A percentile compares a stretch with the other conserved stretches of the same genome.
Evolutionary conservation across 2,329 filamentous ascomycete genomes (phyloP).

Genomic region (Orbilia brochopaga): DNA sequence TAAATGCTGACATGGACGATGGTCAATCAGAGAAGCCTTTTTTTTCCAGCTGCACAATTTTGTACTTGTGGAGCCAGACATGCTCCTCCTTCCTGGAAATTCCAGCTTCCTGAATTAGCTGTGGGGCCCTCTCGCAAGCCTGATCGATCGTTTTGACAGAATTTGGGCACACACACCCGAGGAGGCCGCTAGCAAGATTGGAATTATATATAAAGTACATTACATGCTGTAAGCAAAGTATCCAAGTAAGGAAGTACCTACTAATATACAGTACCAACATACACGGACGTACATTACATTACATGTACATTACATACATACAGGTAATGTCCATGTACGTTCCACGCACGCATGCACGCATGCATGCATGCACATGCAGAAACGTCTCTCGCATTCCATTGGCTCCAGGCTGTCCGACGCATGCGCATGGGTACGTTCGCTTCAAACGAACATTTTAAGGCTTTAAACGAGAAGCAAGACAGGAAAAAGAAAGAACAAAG

Average conservation of each 20-base stretch:
- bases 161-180: conserved; percentile 3
- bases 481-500: not conserved
- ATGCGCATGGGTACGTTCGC: conserved; percentile 24
- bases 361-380: conserved; percentile 28
- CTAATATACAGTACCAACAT: too few relatives aligned
- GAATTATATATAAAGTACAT: too few relatives aligned
- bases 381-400: conserved; percentile 17
- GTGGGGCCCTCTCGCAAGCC: not conserved
- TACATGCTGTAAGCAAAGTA: too few relatives aligned
- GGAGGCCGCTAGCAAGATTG: not conserved
- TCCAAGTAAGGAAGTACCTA: too few relatives aligned
- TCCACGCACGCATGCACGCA: not conserved
- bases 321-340: too few relatives aligned
- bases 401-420: conserved; percentile 12
- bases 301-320: too few relatives aligned
- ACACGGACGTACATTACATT: too few relatives aligned
- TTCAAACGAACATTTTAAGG: conserved; percentile 41
- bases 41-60: not conserved
- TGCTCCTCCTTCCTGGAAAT: not conserved
- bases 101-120: not conserved
- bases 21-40: not conserved
- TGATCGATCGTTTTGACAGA: conserved; percentile 2
- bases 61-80: too few relatives aligned
- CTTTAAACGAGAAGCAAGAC: conserved; percentile 34
- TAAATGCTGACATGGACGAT: not conserved